Evolutionary conservation across 176 grass and related monocot genomes (phyloP).

Genomic region (Bolboschoenus planiculmis): DNA sequence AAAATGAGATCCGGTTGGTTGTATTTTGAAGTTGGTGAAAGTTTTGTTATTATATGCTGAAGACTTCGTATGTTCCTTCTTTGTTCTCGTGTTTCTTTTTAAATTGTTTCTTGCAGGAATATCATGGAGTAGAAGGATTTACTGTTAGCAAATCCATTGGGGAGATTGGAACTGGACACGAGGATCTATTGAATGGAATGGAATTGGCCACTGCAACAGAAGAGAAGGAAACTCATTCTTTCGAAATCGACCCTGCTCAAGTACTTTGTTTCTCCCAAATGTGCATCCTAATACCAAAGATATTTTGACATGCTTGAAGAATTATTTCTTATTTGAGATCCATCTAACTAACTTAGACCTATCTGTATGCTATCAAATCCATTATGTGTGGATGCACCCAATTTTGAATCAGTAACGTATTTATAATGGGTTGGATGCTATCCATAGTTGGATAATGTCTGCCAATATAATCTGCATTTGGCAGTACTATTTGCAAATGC

Average conservation of each 20-base stretch:
- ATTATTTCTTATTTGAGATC: slow-evolving; percentile 2
- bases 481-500: background rate
- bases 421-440: background rate
- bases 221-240: slow-evolving; percentile 89
- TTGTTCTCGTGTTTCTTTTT: background rate
- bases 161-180: slow-evolving; percentile 56
- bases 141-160: slow-evolving; percentile 58
- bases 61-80: background rate
- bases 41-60: background rate
- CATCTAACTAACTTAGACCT: background rate
- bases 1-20: background rate
- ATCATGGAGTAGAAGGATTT: slow-evolving; percentile 41
- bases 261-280: slow-evolving; percentile 30
- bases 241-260: slow-evolving; percentile 73
- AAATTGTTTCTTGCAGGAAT: slow-evolving; percentile 48
- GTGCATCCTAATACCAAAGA: background rate
- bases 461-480: background rate
- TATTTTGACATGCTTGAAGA: background rate
- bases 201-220: slow-evolving; percentile 76
- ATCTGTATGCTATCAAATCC: background rate
- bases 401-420: background rate
- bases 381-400: background rate
- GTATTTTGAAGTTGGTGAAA: background rate
- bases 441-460: background rate
- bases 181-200: slow-evolving; percentile 64